phyloP scores from a whole-genome alignment of 2,329 filamentous ascomycete species.

The Massarina eburnea region DNA sequence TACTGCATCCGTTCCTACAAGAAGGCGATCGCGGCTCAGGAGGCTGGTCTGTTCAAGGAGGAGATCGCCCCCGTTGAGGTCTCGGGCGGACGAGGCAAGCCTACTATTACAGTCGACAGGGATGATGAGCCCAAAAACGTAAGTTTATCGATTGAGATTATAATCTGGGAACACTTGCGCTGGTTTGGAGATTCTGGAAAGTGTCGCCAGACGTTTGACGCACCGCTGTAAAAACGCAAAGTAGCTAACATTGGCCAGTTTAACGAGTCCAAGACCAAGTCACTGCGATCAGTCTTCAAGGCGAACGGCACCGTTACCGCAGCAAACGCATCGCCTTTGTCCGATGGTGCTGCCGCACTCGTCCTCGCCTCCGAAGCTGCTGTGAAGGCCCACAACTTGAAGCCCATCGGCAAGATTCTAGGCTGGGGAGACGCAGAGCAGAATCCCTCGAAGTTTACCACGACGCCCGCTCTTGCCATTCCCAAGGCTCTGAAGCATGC shows the following conservation, averaged over 20 bases:
- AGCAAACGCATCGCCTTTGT: conserved; percentile 93
- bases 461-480: conserved; percentile 87
- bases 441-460: conserved; percentile 92
- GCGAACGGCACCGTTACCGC: conserved; percentile 89
- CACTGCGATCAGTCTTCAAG: conserved; percentile 73
- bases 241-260: conserved; percentile 43
- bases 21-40: conserved; percentile 84
- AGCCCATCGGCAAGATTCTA: conserved; percentile 92
- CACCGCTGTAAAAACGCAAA: too few relatives aligned
- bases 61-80: conserved; percentile 93
- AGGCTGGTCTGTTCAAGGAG: conserved; percentile 74
- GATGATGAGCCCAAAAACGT: conserved; percentile 97
- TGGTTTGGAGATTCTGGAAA: too few relatives aligned
- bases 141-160: too few relatives aligned
- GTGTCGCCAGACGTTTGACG: too few relatives aligned
- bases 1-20: conserved; percentile 96
- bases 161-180: too few relatives aligned
- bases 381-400: conserved; percentile 87
- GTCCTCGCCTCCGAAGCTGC: conserved; percentile 94
- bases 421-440: conserved; percentile 96
- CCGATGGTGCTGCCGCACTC: conserved; percentile 89
- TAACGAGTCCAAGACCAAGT: conserved; percentile 54
- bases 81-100: conserved; percentile 86
- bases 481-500: conserved; percentile 98
- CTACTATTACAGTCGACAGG: conserved; percentile 72